phyloP scores from a whole-genome alignment of 1,284 basidiomycete species.

The Fomitiporia mediterranea region DNA sequence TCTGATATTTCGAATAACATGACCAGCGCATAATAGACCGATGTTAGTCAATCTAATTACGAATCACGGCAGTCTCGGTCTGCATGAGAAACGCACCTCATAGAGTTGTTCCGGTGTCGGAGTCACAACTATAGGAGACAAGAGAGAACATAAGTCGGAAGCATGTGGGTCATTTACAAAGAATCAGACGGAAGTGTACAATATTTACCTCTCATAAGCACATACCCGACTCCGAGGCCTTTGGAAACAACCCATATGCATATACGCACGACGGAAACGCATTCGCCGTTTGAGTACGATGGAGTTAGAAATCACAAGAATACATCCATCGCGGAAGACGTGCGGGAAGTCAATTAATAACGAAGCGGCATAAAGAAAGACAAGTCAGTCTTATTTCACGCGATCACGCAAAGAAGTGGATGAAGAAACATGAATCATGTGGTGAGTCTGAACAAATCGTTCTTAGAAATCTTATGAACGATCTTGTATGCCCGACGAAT shows the following conservation, averaged over 20 bases:
- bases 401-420: no score
- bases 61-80: background rate
- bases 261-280: background rate
- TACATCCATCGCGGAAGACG: background rate
- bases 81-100: constrained; percentile 14
- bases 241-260: no score
- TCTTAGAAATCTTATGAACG: background rate
- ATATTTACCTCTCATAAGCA: constrained; percentile 17
- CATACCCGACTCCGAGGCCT: constrained; percentile 19
- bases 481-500: background rate
- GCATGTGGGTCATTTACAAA: background rate
- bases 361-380: background rate
- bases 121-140: constrained; percentile 18
- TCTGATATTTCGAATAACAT: no score
- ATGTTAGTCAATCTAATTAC: background rate
- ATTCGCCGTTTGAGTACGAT: background rate
- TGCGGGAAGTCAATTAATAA: no score
- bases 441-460: background rate
- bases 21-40: background rate
- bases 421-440: no score
- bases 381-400: no score
- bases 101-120: constrained; percentile 25
- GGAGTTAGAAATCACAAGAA: no score
- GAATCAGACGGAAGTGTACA: background rate
- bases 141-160: background rate